Evolutionary conservation across 1,284 basidiomycete species (phyloP).

Genomic region (Hymenochaete sp.): DNA sequence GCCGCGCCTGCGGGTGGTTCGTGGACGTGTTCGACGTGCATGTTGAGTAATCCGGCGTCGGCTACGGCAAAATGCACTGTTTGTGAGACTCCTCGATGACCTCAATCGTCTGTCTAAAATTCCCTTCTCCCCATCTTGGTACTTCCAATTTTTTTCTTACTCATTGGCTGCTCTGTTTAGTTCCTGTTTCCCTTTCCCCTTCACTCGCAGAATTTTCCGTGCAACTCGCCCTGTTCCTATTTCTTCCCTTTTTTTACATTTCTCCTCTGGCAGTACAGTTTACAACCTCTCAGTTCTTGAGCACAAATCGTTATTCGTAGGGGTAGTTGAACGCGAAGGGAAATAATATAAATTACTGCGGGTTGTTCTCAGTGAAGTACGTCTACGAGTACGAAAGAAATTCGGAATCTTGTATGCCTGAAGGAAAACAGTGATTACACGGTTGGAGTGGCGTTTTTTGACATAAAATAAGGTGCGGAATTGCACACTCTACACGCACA

Average conservation of each 20-base stretch:
- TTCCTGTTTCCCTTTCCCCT: not conserved
- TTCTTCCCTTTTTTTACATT: not conserved
- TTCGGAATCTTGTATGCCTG: too few species aligned
- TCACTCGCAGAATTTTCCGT: slow-evolving; percentile 1
- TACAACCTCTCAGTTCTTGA: too few species aligned
- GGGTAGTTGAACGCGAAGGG: too few species aligned
- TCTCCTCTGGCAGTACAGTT: too few species aligned
- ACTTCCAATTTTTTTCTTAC: not conserved
- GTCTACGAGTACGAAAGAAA: too few species aligned
- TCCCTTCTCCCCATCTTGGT: not conserved
- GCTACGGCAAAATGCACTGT: slow-evolving; percentile 30
- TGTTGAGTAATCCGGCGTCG: slow-evolving; percentile 31
- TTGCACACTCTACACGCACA: too few species aligned
- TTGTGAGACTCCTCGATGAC: slow-evolving; percentile 31
- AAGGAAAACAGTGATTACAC: too few species aligned
- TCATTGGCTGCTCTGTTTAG: not conserved
- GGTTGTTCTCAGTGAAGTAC: too few species aligned
- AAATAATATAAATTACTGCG: too few species aligned
- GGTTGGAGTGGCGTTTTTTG: too few species aligned
- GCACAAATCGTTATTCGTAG: too few species aligned
- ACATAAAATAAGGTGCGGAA: too few species aligned
- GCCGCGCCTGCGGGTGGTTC: slow-evolving; percentile 22
- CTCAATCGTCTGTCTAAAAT: not conserved
- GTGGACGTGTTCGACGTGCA: slow-evolving; percentile 40
- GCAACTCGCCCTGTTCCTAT: not conserved